These are phyloP conservation scores for Trichophaea hybrida DNA, from an alignment of 2,329 filamentous ascomycete species.

Conservation along the genomic window DNA sequence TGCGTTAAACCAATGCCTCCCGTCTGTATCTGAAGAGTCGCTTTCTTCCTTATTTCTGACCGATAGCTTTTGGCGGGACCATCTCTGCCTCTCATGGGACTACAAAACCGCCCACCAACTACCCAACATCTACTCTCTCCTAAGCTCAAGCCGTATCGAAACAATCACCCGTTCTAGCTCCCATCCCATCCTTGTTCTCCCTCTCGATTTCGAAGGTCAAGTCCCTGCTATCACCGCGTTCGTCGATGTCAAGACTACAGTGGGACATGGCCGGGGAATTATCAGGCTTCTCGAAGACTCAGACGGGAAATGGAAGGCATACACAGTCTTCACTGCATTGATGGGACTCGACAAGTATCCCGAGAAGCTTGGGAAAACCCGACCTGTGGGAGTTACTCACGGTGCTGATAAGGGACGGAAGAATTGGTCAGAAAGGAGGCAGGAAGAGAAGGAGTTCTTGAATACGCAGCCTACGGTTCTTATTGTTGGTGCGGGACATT, in stretches of 20 bases:
- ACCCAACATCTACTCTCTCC: slow-evolving; percentile 32
- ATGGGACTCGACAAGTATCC: slow-evolving; percentile 41
- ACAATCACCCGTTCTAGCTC: slow-evolving; percentile 35
- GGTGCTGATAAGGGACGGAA: slow-evolving; percentile 39
- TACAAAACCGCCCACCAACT: slow-evolving; percentile 40
- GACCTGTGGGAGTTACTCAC: slow-evolving; percentile 44
- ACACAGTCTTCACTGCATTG: slow-evolving; percentile 48
- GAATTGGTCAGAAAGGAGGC: slow-evolving; percentile 47
- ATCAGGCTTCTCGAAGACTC: slow-evolving; percentile 37
- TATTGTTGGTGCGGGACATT: slow-evolving; percentile 48
- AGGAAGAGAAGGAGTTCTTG: slow-evolving; percentile 36
- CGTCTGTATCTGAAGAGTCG: slow-evolving; percentile 27
- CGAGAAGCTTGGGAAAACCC: slow-evolving; percentile 36
- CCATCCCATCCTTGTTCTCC: slow-evolving; percentile 31
- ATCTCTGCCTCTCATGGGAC: slow-evolving; percentile 43
- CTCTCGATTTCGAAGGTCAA: slow-evolving; percentile 39
- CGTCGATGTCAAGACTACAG: slow-evolving; percentile 39
- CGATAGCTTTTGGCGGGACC: slow-evolving; percentile 45
- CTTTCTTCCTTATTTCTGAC: slow-evolving; percentile 34
- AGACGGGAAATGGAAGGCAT: slow-evolving; percentile 43
- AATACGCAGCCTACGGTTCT: slow-evolving; percentile 43
- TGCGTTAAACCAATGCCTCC: slow-evolving; percentile 34
- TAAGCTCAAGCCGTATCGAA: slow-evolving; percentile 31
- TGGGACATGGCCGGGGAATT: slow-evolving; percentile 44
- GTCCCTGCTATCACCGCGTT: slow-evolving; percentile 44